Percentiles rank a stretch among this genome's conserved stretches.
Conservation (phyloP, 2,329 filamentous ascomycete genomes). For the Venturia nashicola region DNA sequence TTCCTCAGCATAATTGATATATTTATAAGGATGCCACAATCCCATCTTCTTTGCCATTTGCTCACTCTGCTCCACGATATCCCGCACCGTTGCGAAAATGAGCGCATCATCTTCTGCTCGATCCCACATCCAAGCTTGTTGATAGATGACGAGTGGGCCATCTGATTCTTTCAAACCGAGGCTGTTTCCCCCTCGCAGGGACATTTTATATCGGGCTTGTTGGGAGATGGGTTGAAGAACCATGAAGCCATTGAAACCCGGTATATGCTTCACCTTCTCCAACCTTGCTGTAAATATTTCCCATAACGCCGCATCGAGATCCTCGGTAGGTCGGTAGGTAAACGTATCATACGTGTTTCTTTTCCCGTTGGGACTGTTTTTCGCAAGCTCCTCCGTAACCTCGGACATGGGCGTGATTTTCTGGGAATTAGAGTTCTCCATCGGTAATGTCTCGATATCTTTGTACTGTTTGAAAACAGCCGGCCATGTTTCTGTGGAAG, state of each 20-base stretch:
- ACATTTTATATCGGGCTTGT: background rate
- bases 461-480: background rate
- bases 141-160: background rate
- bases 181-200: background rate
- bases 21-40: slow-evolving; percentile 25
- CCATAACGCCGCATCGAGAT: background rate
- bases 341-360: slow-evolving; percentile 1
- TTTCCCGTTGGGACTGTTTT: background rate
- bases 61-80: background rate
- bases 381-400: background rate
- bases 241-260: background rate
- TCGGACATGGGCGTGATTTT: background rate
- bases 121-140: background rate
- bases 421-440: background rate
- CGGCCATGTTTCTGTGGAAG: background rate
- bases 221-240: background rate
- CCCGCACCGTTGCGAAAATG: background rate
- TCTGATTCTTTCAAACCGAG: slow-evolving; percentile 1
- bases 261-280: background rate
- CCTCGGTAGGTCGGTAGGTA: background rate
- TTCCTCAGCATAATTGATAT: slow-evolving; percentile 34
- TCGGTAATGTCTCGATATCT: background rate
- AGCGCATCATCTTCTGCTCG: slow-evolving; percentile 1
- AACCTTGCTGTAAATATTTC: background rate
- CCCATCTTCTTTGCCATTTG: slow-evolving; percentile 11